phyloP scores from a whole-genome alignment of 345 rosid genomes.

The Psidium guajava region DNA sequence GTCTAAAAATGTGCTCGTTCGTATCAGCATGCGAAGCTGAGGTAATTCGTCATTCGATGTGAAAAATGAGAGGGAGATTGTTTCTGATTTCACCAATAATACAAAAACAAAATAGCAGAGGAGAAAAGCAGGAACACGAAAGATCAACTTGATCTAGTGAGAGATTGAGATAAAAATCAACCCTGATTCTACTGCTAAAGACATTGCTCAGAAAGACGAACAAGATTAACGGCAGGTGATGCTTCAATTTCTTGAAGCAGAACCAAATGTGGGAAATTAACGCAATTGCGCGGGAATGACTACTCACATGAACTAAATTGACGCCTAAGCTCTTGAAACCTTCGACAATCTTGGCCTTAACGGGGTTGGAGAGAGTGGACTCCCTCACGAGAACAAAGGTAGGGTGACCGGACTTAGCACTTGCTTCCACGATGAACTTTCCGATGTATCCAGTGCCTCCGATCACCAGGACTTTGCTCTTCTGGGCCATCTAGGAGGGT shows the following conservation, averaged over 20 bases:
- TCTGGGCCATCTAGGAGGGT: neutral
- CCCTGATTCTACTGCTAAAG: neutral
- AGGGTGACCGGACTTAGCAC: slow-evolving; percentile 3
- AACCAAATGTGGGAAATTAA: neutral
- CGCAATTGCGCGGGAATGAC: neutral
- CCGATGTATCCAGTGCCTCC: slow-evolving; percentile 10
- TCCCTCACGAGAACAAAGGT: slow-evolving; percentile 4
- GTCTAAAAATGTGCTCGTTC: neutral
- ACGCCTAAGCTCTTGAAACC: slow-evolving; percentile 1
- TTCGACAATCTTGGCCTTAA: neutral
- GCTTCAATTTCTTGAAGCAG: neutral
- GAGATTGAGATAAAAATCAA: neutral
- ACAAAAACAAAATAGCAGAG: neutral
- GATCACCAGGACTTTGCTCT: neutral
- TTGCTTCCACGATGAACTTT: slow-evolving; percentile 4
- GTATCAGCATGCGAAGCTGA: neutral
- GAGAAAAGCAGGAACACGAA: neutral
- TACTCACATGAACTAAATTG: neutral
- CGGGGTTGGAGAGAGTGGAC: slow-evolving; percentile 4
- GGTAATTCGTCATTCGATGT: neutral
- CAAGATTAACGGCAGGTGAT: neutral
- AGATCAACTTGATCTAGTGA: neutral
- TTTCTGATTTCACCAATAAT: too few relatives aligned
- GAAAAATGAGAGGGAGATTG: too few relatives aligned
- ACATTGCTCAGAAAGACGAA: neutral